Conservation (phyloP, 148 eudicot genomes). For the Salicornia ramosissima region DNA sequence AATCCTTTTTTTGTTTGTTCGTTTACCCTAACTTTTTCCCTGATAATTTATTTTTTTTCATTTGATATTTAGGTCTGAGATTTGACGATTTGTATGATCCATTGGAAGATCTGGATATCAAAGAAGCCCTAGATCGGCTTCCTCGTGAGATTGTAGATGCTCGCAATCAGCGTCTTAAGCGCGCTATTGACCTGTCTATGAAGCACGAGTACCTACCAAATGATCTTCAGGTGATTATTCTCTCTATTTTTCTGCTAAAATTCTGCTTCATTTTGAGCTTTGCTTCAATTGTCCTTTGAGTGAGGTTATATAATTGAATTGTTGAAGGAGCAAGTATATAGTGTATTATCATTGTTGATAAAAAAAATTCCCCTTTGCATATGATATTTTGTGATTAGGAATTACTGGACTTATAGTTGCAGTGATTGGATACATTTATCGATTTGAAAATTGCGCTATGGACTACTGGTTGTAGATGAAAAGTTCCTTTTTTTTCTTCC, state of each 20-base stretch:
- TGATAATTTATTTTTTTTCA: not conserved
- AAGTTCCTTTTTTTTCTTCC: no score
- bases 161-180: constrained; percentile 85
- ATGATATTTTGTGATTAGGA: no score
- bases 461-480: no score
- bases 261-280: not conserved
- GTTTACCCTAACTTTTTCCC: not conserved
- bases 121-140: constrained; percentile 78
- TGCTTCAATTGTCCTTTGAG: not conserved
- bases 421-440: no score
- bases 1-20: not conserved
- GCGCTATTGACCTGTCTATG: constrained; percentile 90
- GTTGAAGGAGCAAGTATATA: no score
- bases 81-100: constrained; percentile 82
- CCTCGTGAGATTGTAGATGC: constrained; percentile 90
- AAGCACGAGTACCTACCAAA: constrained; percentile 78
- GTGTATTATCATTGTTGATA: no score
- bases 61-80: constrained; percentile 47
- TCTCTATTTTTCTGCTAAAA: not conserved
- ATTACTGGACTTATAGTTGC: no score
- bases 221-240: constrained; percentile 59
- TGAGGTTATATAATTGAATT: no score
- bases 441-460: no score
- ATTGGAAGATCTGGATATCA: constrained; percentile 64
- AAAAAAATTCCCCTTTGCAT: no score